Percentiles rank a stretch among this genome's conserved stretches.
phyloP scores from a whole-genome alignment of 176 grass and related monocot genomes.

The Echinochloa phyllopogon region DNA sequence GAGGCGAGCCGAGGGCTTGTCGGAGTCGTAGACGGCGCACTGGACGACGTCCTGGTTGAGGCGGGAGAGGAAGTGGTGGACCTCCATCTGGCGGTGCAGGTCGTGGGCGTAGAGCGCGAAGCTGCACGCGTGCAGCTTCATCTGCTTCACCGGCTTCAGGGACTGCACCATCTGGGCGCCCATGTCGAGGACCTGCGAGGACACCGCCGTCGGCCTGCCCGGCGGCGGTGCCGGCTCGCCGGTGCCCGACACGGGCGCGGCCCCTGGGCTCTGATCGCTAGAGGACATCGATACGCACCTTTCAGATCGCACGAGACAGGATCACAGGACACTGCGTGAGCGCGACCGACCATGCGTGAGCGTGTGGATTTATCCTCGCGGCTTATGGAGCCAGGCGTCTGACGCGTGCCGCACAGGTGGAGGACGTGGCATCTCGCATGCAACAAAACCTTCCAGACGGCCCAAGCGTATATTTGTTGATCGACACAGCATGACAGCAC shows the following conservation, averaged over 20 bases:
- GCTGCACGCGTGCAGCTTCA: conserved; percentile 91
- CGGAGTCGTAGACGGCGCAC: conserved; percentile 88
- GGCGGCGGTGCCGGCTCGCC: conserved; percentile 34
- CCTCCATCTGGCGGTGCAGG: conserved; percentile 68
- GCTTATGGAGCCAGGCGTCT: neutral
- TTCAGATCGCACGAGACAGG: neutral
- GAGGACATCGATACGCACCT: conserved; percentile 48
- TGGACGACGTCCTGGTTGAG: conserved; percentile 88
- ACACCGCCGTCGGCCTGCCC: conserved; percentile 49
- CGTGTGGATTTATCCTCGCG: conserved; percentile 12
- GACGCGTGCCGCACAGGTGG: conserved; percentile 37
- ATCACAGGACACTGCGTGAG: neutral
- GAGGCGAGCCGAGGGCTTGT: conserved; percentile 61
- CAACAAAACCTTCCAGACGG: neutral
- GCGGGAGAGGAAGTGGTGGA: conserved; percentile 77
- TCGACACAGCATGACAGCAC: neutral
- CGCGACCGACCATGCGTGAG: neutral
- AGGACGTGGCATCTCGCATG: conserved; percentile 59
- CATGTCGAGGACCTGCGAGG: conserved; percentile 53
- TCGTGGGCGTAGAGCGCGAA: conserved; percentile 77
- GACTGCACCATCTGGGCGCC: conserved; percentile 62
- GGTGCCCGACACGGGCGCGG: conserved; percentile 1
- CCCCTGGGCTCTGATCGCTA: conserved; percentile 51
- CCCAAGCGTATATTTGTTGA: neutral
- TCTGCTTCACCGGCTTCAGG: conserved; percentile 74